Percentiles rank a stretch among this genome's conserved stretches.
phyloP scores from a whole-genome alignment of 2,329 filamentous ascomycete species.

The Nemania sp. region DNA sequence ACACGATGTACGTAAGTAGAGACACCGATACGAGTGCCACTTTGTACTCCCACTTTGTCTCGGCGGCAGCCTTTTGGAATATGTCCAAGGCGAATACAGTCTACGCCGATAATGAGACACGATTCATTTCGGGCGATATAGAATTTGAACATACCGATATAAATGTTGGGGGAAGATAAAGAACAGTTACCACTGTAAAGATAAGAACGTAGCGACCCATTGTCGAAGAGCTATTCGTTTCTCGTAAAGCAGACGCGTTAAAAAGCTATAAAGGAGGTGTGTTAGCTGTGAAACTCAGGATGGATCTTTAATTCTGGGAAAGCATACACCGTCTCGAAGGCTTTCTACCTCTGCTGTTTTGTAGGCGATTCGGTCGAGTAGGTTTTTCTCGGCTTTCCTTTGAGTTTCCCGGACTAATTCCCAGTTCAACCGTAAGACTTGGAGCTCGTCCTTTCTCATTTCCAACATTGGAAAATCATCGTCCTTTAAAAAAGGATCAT shows the following conservation, averaged over 20 bases:
- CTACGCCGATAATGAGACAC: neutral
- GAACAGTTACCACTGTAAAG: neutral
- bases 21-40: neutral
- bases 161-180: neutral
- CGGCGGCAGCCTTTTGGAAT: neutral
- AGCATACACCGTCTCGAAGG: constrained; percentile 1
- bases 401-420: neutral
- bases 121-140: too few species aligned
- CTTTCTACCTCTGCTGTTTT: constrained; percentile 1
- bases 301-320: neutral
- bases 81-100: neutral
- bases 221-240: neutral
- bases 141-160: neutral
- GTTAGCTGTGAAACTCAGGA: neutral
- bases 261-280: neutral
- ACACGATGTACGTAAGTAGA: neutral
- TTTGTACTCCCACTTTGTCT: constrained; percentile 2
- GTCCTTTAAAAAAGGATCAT: neutral
- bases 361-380: neutral
- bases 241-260: neutral
- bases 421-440: neutral
- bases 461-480: neutral
- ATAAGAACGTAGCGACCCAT: constrained; percentile 3
- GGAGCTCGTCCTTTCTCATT: neutral
- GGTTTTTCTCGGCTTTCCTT: neutral